A percentile compares a stretch with the other conserved stretches of the same genome.
phyloP scores from a whole-genome alignment of 2,329 filamentous ascomycete genomes.

The Capronia epimyces region DNA sequence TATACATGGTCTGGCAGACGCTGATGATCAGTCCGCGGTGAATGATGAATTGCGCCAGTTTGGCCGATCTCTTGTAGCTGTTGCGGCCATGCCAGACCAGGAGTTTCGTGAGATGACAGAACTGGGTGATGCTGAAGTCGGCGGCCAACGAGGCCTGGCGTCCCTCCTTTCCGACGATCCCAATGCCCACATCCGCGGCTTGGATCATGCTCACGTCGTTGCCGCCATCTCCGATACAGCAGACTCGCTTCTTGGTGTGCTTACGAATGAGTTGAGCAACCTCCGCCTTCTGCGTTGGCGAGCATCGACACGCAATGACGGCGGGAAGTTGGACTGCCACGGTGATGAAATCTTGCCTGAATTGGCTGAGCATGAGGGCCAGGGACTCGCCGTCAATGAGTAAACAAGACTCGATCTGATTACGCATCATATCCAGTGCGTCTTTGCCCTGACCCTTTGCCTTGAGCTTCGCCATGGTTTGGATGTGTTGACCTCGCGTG shows the following conservation, averaged over 20 bases:
- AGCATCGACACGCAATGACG: constrained; percentile 93
- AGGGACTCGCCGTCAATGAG: constrained; percentile 94
- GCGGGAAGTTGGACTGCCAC: constrained; percentile 81
- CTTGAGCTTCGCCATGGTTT: constrained; percentile 81
- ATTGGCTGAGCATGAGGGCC: constrained; percentile 73
- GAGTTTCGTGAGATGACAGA: constrained; percentile 88
- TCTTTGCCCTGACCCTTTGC: constrained; percentile 81
- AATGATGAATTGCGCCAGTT: constrained; percentile 96
- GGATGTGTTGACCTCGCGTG: constrained; percentile 87
- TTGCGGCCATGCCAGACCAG: constrained; percentile 99
- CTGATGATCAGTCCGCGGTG: constrained; percentile 92
- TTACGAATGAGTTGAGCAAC: constrained; percentile 84
- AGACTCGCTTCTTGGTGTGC: constrained; percentile 89
- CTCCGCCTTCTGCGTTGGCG: constrained; percentile 93
- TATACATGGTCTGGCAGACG: constrained; percentile 96
- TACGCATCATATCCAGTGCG: constrained; percentile 78
- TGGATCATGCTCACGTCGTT: constrained; percentile 99
- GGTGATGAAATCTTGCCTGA: constrained; percentile 78
- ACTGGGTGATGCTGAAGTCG: constrained; percentile 94
- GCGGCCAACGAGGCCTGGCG: constrained; percentile 90
- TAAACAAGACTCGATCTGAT: constrained; percentile 78
- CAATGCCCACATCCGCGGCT: constrained; percentile 93
- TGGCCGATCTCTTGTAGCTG: constrained; percentile 91
- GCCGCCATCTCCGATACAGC: constrained; percentile 95
- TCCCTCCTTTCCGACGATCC: constrained; percentile 96